These are phyloP conservation scores for Leptographium wingfieldii DNA, from an alignment of 2,329 filamentous ascomycete species.

Conservation along the genomic window DNA sequence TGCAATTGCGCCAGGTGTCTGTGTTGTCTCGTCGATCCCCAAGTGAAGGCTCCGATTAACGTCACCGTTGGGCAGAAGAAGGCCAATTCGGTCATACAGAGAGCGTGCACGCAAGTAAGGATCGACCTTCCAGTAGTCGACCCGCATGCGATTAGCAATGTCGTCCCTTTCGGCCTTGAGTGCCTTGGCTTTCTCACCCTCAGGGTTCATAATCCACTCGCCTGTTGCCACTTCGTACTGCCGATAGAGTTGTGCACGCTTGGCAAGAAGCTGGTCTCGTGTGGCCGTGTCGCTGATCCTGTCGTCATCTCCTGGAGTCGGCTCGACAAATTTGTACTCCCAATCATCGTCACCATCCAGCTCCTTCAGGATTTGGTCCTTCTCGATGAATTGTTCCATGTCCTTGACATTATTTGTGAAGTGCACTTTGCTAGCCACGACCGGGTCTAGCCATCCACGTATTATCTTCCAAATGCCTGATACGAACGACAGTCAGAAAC, in stretches of 20 bases:
- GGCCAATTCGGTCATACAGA: conserved; percentile 71
- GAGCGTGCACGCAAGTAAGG: conserved; percentile 72
- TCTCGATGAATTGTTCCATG: conserved; percentile 62
- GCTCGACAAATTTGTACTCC: conserved; percentile 72
- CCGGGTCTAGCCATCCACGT: conserved; percentile 89
- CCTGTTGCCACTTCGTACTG: conserved; percentile 64
- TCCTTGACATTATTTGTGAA: conserved; percentile 78
- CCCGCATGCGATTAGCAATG: conserved; percentile 50
- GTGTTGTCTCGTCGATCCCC: conserved; percentile 8
- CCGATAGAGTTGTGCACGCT: conserved; percentile 52
- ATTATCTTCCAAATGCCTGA: conserved; percentile 92
- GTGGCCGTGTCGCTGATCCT: conserved; percentile 54
- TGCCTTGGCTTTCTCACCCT: conserved; percentile 31
- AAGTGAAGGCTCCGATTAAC: conserved; percentile 52
- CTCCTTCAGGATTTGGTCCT: conserved; percentile 62
- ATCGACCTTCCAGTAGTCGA: conserved; percentile 82
- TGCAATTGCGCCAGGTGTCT: conserved; percentile 1
- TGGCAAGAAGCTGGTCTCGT: conserved; percentile 48
- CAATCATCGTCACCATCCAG: conserved; percentile 79
- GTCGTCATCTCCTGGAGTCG: conserved; percentile 61
- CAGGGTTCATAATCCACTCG: conserved; percentile 54
- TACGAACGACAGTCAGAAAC: not conserved
- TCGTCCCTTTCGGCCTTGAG: conserved; percentile 45
- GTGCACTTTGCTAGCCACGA: conserved; percentile 86
- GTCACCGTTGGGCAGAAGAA: conserved; percentile 54